Evolutionary conservation across 306 rosid species (phyloP).

Genomic region (Fragaria vesca): DNA sequence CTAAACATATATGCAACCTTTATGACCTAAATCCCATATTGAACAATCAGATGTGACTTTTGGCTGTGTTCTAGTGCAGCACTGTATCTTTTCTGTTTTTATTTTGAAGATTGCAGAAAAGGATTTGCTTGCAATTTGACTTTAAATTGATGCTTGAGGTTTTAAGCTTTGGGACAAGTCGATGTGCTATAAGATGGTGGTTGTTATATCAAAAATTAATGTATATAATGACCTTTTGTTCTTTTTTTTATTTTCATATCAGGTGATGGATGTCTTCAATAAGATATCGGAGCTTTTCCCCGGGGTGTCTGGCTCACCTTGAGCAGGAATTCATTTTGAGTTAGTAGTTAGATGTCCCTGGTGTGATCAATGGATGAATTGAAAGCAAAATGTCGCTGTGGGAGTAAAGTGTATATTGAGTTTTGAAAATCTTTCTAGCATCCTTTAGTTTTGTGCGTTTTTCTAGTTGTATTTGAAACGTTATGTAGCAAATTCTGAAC

Average conservation of each 20-base stretch:
- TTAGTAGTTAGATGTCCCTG: background rate
- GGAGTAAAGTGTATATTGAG: background rate
- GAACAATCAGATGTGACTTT: background rate
- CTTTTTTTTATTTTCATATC: slow-evolving; percentile 6
- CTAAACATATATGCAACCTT: background rate
- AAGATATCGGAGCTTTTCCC: slow-evolving; percentile 97
- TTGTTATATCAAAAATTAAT: background rate
- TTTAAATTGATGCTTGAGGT: background rate
- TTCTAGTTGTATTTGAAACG: background rate
- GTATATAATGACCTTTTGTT: background rate
- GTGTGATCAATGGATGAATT: background rate
- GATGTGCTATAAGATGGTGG: background rate
- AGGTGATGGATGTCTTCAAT: slow-evolving; percentile 94
- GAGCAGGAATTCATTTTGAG: slow-evolving; percentile 16
- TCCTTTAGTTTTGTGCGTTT: background rate
- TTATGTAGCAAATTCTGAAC: background rate
- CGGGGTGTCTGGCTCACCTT: slow-evolving; percentile 71
- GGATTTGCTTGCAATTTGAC: background rate
- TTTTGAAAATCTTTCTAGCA: background rate
- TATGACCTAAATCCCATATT: background rate
- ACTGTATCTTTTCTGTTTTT: background rate
- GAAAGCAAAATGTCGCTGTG: background rate
- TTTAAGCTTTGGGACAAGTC: background rate
- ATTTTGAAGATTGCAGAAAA: background rate
- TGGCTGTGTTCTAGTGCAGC: background rate